Conservation (phyloP, 768 basidiomycete species). For the Gloeostereum incarnatum region DNA sequence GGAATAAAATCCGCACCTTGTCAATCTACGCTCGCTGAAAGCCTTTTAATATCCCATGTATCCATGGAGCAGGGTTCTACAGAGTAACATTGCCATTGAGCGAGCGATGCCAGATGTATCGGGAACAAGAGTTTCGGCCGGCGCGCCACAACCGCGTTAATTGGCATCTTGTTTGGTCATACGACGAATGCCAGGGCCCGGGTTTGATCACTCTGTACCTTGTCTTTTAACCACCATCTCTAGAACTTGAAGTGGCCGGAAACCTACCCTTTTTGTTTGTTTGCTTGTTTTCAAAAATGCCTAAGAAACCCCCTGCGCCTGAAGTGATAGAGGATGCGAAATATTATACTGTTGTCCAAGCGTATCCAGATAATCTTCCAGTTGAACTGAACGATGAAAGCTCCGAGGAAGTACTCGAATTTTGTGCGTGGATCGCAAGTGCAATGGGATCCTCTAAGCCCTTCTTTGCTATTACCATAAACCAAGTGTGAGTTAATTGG, state of each 20-base stretch:
- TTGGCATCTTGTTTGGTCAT: too few relatives aligned
- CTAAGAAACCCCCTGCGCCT: too few relatives aligned
- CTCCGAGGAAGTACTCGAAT: slow-evolving; percentile 24
- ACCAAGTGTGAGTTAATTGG: slow-evolving; percentile 26
- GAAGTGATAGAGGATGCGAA: slow-evolving; percentile 41
- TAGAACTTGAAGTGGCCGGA: background rate
- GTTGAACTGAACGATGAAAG: slow-evolving; percentile 35
- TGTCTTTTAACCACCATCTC: background rate
- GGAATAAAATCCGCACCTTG: too few relatives aligned
- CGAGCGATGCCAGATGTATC: too few relatives aligned
- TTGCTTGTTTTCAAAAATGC: background rate
- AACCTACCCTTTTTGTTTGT: background rate
- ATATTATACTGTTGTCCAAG: slow-evolving; percentile 36
- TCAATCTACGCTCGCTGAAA: too few relatives aligned
- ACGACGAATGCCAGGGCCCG: too few relatives aligned
- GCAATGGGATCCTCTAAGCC: slow-evolving; percentile 23
- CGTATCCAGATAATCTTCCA: too few relatives aligned
- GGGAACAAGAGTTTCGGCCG: too few relatives aligned
- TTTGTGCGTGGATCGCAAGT: slow-evolving; percentile 41
- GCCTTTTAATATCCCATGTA: too few relatives aligned
- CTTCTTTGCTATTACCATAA: slow-evolving; percentile 37
- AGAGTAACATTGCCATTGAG: too few relatives aligned
- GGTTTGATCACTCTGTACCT: background rate
- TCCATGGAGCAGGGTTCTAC: too few relatives aligned
- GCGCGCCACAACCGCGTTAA: too few relatives aligned